A percentile compares a stretch with the other conserved stretches of the same genome.
These are phyloP conservation scores for Penicillium hesseltinei DNA, from an alignment of 2,329 filamentous ascomycete genomes.

Conservation along the genomic window DNA sequence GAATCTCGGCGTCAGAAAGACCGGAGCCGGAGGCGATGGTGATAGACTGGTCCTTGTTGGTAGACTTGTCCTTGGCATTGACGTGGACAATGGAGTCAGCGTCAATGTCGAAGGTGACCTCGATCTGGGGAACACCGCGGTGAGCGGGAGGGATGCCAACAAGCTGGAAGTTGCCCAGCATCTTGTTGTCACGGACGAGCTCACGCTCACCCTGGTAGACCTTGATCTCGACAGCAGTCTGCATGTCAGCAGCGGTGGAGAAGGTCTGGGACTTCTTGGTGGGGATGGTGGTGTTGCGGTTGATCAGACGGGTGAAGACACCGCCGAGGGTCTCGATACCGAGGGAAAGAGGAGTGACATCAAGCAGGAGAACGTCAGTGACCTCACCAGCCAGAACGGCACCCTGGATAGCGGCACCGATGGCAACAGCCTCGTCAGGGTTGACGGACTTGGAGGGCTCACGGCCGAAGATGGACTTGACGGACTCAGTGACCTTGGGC, in stretches of 20 bases:
- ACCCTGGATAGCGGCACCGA: conserved; percentile 96
- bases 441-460: conserved; percentile 98
- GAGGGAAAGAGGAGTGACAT: conserved; percentile 92
- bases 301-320: conserved; percentile 97
- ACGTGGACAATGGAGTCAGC: conserved; percentile 98
- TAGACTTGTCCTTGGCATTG: conserved; percentile 98
- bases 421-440: conserved; percentile 96
- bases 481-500: conserved; percentile 95
- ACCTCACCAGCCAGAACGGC: conserved; percentile 95
- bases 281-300: conserved; percentile 98
- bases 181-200: conserved; percentile 97
- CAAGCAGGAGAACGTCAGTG: conserved; percentile 90
- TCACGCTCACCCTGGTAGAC: conserved; percentile 99
- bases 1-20: conserved; percentile 90
- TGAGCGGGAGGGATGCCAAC: conserved; percentile 94
- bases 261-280: conserved; percentile 99
- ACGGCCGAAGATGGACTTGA: conserved; percentile 94
- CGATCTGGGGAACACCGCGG: conserved; percentile 92
- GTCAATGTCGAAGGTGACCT: conserved; percentile 98
- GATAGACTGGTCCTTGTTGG: conserved; percentile 99
- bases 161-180: conserved; percentile 98
- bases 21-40: conserved; percentile 97
- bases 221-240: conserved; percentile 99
- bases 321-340: conserved; percentile 98
- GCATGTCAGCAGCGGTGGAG: conserved; percentile 96